phyloP scores from a whole-genome alignment of 2,329 filamentous ascomycete genomes.

The Elsinoe batatas region DNA sequence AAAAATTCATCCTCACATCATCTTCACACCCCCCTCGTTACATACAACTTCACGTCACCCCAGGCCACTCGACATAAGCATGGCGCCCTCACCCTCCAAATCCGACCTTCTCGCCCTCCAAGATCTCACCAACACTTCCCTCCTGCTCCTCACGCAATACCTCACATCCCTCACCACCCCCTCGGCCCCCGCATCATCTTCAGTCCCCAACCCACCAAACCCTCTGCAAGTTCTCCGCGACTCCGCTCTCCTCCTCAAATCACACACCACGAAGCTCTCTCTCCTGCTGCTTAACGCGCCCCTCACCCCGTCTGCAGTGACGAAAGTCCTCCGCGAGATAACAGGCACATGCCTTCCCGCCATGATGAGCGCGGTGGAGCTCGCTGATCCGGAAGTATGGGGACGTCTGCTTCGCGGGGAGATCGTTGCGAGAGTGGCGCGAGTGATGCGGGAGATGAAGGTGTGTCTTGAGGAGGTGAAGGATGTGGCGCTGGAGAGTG shows the following conservation, averaged over 20 bases:
- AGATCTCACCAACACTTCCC: conserved; percentile 24
- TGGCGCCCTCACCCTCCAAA: conserved; percentile 21
- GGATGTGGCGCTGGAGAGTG: conserved; percentile 44
- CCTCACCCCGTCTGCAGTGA: conserved; percentile 69
- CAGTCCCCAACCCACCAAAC: conserved; percentile 31
- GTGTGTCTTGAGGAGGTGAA: conserved; percentile 53
- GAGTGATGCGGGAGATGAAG: conserved; percentile 53
- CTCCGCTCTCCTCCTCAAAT: conserved; percentile 61
- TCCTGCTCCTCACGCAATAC: conserved; percentile 26
- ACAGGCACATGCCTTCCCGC: conserved; percentile 63
- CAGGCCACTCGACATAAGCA: conserved; percentile 11
- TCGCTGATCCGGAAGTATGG: conserved; percentile 52
- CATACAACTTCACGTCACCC: background rate
- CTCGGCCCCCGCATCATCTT: conserved; percentile 15
- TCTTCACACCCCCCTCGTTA: background rate
- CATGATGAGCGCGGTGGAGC: conserved; percentile 59
- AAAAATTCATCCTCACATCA: conserved; percentile 14
- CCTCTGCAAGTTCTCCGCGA: conserved; percentile 62
- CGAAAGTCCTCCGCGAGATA: conserved; percentile 61
- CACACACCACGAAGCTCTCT: conserved; percentile 78
- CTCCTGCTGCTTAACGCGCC: conserved; percentile 79
- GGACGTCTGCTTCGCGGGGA: conserved; percentile 56
- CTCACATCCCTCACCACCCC: conserved; percentile 21
- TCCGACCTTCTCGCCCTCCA: conserved; percentile 21
- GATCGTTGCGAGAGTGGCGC: conserved; percentile 48